phyloP scores from a whole-genome alignment of 495 filamentous ascomycete genomes.

The Hypoxylon fragiforme region DNA sequence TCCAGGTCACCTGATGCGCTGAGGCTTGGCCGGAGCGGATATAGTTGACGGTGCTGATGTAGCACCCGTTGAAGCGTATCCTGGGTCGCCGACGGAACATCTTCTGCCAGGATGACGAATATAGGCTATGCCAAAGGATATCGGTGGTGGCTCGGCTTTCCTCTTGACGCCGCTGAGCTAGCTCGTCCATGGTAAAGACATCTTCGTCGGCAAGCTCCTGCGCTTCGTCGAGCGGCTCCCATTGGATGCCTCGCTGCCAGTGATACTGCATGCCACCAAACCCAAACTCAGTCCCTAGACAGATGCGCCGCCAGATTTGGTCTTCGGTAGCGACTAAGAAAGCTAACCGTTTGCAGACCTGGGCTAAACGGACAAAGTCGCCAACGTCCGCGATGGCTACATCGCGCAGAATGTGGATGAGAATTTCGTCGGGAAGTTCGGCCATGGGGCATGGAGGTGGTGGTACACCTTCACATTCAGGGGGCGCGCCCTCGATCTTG shows the following conservation, averaged over 20 bases:
- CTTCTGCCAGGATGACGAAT: slow-evolving; percentile 54
- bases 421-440: slow-evolving; percentile 76
- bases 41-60: slow-evolving; percentile 97
- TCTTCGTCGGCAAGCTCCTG: slow-evolving; percentile 35
- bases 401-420: slow-evolving; percentile 71
- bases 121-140: slow-evolving; percentile 47
- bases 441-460: slow-evolving; percentile 77
- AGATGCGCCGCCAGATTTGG: slow-evolving; percentile 83
- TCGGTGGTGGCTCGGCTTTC: slow-evolving; percentile 42
- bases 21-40: slow-evolving; percentile 71
- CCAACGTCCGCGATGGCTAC: slow-evolving; percentile 77
- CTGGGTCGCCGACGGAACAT: slow-evolving; percentile 85
- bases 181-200: slow-evolving; percentile 32
- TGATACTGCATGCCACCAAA: slow-evolving; percentile 85
- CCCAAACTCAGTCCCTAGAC: slow-evolving; percentile 69
- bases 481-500: slow-evolving; percentile 59
- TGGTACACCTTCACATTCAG: slow-evolving; percentile 63
- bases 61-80: slow-evolving; percentile 90
- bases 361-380: slow-evolving; percentile 73
- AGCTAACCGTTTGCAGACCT: slow-evolving; percentile 85
- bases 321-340: slow-evolving; percentile 85
- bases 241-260: slow-evolving; percentile 66
- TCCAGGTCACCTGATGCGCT: slow-evolving; percentile 64
- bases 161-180: slow-evolving; percentile 33
- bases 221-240: slow-evolving; percentile 55